A percentile compares a stretch with the other conserved stretches of the same genome.
Evolutionary conservation across 495 filamentous ascomycete species (phyloP).

Genomic region (Aspergillus bridgeri): DNA sequence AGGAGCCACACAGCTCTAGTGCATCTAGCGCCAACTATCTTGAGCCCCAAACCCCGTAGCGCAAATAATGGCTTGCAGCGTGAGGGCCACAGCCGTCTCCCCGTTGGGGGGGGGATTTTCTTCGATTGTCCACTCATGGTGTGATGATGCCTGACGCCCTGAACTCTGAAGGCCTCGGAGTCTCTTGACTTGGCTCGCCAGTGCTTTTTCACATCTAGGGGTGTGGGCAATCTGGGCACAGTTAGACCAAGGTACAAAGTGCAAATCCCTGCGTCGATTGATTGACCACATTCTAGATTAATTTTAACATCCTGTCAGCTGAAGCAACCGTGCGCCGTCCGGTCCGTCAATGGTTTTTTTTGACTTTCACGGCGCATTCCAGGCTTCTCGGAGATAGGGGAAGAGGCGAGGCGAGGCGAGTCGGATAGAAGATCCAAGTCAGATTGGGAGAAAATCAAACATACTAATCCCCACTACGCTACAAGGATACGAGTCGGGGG

Average conservation of each 20-base stretch:
- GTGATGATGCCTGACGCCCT: neutral
- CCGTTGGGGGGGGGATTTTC: neutral
- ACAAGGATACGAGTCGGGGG: neutral
- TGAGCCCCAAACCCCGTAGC: constrained; percentile 7
- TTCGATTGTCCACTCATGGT: neutral
- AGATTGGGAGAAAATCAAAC: neutral
- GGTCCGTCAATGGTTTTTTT: neutral
- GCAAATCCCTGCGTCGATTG: neutral
- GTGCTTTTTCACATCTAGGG: too few relatives aligned
- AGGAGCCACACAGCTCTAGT: constrained; percentile 2
- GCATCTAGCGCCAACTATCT: constrained; percentile 2
- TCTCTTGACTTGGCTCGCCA: neutral
- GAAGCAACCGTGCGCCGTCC: neutral
- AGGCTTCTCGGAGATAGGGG: constrained; percentile 3
- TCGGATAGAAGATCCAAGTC: neutral
- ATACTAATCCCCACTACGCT: neutral
- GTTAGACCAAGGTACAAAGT: neutral
- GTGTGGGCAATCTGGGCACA: neutral
- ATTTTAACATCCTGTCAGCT: neutral
- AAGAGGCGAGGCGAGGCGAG: neutral
- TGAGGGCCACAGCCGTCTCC: neutral
- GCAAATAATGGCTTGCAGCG: constrained; percentile 1
- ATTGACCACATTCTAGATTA: neutral
- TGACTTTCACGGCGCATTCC: neutral
- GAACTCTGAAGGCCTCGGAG: neutral